Conservation (phyloP, 1,139 yeast genomes). For the Pichiaceae sp. region DNA sequence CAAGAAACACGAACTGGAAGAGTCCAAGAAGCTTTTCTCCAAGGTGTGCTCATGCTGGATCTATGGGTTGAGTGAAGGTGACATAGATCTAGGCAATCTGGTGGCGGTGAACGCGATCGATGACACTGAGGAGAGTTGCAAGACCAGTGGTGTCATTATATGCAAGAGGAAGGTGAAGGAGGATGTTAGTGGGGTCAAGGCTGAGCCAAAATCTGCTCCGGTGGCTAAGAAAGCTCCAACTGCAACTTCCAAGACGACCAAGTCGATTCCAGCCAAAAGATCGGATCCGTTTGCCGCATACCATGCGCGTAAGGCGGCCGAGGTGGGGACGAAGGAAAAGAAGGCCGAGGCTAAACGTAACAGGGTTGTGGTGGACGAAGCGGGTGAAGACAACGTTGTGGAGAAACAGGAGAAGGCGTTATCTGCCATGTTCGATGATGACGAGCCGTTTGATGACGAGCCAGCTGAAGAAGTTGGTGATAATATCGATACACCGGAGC, state of each 20-base stretch:
- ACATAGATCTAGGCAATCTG: constrained; percentile 11
- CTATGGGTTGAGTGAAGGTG: constrained; percentile 14
- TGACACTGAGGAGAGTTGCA: constrained; percentile 11
- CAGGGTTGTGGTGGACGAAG: constrained; percentile 1
- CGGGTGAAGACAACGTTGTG: constrained; percentile 3
- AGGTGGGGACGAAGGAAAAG: constrained; percentile 4
- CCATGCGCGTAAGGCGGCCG: constrained; percentile 12
- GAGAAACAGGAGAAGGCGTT: constrained; percentile 10
- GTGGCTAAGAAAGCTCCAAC: background rate
- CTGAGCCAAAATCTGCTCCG: constrained; percentile 3
- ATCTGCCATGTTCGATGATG: constrained; percentile 16
- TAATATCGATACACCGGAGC: constrained; percentile 2
- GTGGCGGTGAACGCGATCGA: constrained; percentile 10
- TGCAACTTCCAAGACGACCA: background rate
- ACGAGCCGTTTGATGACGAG: constrained; percentile 8
- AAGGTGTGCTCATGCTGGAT: constrained; percentile 11
- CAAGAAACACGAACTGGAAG: constrained; percentile 6
- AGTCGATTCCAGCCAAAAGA: background rate
- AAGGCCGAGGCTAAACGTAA: constrained; percentile 5
- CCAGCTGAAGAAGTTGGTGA: constrained; percentile 5
- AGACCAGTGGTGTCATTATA: constrained; percentile 16
- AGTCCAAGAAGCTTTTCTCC: constrained; percentile 10
- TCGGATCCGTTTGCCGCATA: constrained; percentile 7
- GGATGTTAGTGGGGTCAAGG: constrained; percentile 6
- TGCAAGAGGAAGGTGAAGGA: constrained; percentile 4